Conservation (phyloP, 2,329 filamentous ascomycete species). For the Fusarium sp. region DNA sequence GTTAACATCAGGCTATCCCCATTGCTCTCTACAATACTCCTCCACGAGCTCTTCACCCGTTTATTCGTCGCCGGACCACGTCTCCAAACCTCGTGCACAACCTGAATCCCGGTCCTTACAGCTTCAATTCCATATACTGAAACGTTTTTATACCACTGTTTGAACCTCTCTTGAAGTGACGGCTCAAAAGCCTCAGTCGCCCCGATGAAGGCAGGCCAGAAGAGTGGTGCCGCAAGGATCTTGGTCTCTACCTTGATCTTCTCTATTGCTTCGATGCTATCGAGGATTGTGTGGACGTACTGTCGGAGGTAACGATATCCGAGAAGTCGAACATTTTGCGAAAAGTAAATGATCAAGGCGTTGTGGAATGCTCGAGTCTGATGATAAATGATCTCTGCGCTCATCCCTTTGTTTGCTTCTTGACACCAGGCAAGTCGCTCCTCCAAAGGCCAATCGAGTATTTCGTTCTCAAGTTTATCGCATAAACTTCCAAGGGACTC, state of each 20-base stretch:
- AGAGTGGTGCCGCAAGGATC: conserved; percentile 36
- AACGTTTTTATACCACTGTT: conserved; percentile 31
- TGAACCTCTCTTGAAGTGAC: conserved; percentile 31
- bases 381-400: conserved; percentile 17
- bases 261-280: conserved; percentile 37
- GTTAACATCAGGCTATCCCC: background rate
- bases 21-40: background rate
- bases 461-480: conserved; percentile 17
- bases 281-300: conserved; percentile 30
- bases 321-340: conserved; percentile 30
- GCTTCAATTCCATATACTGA: conserved; percentile 38
- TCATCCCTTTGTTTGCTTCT: conserved; percentile 4
- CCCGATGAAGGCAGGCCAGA: conserved; percentile 40
- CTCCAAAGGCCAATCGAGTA: conserved; percentile 20
- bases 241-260: conserved; percentile 30
- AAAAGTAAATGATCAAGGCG: conserved; percentile 42
- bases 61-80: conserved; percentile 10
- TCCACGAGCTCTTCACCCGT: background rate
- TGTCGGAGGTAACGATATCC: conserved; percentile 29
- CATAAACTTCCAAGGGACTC: conserved; percentile 5
- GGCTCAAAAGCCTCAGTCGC: conserved; percentile 36
- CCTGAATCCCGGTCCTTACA: conserved; percentile 34
- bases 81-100: conserved; percentile 36
- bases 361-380: conserved; percentile 39
- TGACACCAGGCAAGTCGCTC: background rate